Percentiles rank a stretch among this genome's conserved stretches.
These are phyloP conservation scores for Pichia norvegensis DNA, from an alignment of 1,139 yeast species.

Conservation along the genomic window DNA sequence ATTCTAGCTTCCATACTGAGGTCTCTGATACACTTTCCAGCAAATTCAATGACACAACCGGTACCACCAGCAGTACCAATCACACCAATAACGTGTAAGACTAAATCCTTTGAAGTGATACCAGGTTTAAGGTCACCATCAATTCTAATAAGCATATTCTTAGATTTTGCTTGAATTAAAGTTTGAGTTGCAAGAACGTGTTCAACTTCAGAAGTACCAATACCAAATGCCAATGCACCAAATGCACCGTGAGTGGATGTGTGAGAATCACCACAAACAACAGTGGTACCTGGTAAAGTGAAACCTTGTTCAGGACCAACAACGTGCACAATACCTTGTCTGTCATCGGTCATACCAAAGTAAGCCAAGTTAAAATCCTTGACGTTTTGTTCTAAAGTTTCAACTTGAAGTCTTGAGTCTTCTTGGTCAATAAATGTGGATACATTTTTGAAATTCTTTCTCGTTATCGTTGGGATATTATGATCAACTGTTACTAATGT, in stretches of 20 bases:
- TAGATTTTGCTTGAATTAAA: conserved; percentile 85
- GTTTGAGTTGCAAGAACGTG: conserved; percentile 98
- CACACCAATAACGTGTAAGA: conserved; percentile 88
- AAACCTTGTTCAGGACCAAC: conserved; percentile 99
- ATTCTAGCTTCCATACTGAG: conserved; percentile 97
- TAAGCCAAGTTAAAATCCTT: conserved; percentile 81
- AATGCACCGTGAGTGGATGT: conserved; percentile 98
- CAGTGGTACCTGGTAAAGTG: conserved; percentile 96
- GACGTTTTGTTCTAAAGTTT: conserved; percentile 88
- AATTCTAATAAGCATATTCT: conserved; percentile 85
- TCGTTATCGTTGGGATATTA: conserved; percentile 87
- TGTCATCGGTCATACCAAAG: conserved; percentile 86
- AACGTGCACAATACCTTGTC: conserved; percentile 97
- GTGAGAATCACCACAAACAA: conserved; percentile 97
- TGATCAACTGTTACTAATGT: conserved; percentile 97
- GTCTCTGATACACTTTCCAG: conserved; percentile 85
- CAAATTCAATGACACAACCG: conserved; percentile 92
- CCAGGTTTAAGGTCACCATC: conserved; percentile 81
- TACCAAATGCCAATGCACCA: conserved; percentile 97
- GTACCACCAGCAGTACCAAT: conserved; percentile 99
- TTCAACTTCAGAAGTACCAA: conserved; percentile 98
- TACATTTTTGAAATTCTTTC: conserved; percentile 65
- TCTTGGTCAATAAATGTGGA: conserved; percentile 82
- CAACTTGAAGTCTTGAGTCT: conserved; percentile 86
- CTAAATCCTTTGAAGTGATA: conserved; percentile 89